Conservation (phyloP, 2,329 filamentous ascomycete genomes). For the Parascedosporium putredinis region DNA sequence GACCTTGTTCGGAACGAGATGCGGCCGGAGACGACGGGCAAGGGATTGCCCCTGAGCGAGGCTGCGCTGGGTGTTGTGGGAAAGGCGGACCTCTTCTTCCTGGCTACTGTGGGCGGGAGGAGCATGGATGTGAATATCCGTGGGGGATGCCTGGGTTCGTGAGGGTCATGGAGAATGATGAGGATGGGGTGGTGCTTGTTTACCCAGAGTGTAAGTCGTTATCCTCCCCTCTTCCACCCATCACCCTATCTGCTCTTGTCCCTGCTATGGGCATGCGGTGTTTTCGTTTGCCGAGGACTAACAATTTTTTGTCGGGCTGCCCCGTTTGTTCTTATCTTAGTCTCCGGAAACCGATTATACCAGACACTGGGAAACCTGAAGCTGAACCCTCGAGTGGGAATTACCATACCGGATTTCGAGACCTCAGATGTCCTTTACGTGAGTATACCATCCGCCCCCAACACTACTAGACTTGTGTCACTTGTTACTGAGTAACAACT, state of each 20-base stretch:
- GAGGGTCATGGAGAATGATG: constrained; percentile 50
- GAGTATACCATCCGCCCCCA: not conserved
- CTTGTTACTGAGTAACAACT: too few species aligned
- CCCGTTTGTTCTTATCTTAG: too few species aligned
- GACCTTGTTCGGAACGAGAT: constrained; percentile 45
- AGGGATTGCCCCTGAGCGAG: constrained; percentile 31
- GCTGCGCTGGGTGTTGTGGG: constrained; percentile 49
- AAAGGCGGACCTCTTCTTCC: constrained; percentile 66
- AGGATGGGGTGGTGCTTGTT: constrained; percentile 39
- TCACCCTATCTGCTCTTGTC: too few species aligned
- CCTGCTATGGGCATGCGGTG: too few species aligned
- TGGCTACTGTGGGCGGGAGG: constrained; percentile 54
- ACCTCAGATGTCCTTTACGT: constrained; percentile 62
- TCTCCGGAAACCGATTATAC: constrained; percentile 74
- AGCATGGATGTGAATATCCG: constrained; percentile 79
- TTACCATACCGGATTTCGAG: constrained; percentile 64
- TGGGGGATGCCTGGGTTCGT: constrained; percentile 68
- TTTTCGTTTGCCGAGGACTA: constrained; percentile 11
- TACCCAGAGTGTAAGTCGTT: constrained; percentile 59
- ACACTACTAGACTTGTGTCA: too few species aligned
- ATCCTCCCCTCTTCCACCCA: too few species aligned
- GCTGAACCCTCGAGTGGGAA: constrained; percentile 54
- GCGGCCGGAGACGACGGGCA: constrained; percentile 30
- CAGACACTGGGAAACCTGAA: constrained; percentile 73
- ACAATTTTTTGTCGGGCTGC: too few species aligned